A percentile compares a stretch with the other conserved stretches of the same genome.
Evolutionary conservation across 495 filamentous ascomycete genomes (phyloP).

Genomic region (Penicillium alfredii): DNA sequence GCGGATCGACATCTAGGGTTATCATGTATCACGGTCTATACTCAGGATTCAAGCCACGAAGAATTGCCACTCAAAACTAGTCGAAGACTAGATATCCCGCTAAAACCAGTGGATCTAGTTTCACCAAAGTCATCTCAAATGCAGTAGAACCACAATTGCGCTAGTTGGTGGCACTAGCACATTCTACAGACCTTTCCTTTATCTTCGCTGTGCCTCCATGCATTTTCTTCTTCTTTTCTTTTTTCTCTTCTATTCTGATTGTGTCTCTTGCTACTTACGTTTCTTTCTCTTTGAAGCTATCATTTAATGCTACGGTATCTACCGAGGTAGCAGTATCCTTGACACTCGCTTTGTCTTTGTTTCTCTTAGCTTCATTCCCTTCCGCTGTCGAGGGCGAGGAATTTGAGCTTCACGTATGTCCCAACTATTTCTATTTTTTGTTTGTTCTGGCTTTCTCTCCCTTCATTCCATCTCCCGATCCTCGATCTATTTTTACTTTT

Average conservation of each 20-base stretch:
- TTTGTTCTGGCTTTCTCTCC: conserved; percentile 5
- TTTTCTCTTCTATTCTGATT: conserved; percentile 6
- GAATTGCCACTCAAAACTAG: too few species aligned
- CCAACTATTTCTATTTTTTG: conserved; percentile 4
- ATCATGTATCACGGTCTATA: too few species aligned
- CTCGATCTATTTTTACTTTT: too few species aligned
- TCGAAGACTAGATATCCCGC: too few species aligned
- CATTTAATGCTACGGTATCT: too few species aligned
- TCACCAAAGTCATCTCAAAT: conserved; percentile 1
- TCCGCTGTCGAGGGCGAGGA: conserved; percentile 7
- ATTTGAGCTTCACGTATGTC: conserved; percentile 8
- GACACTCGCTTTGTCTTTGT: conserved; percentile 3
- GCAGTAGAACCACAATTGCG: conserved; percentile 1
- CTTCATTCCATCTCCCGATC: conserved; percentile 1
- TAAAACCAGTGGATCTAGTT: too few species aligned
- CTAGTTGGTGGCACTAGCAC: conserved; percentile 8
- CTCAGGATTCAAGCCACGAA: too few species aligned
- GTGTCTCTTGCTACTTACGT: too few species aligned
- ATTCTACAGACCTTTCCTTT: conserved; percentile 10
- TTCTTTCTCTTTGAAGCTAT: too few species aligned
- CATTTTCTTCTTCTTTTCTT: conserved; percentile 7
- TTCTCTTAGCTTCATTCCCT: conserved; percentile 7
- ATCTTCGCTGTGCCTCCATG: too few species aligned
- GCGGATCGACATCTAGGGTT: conserved; percentile 20
- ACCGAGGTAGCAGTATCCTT: too few species aligned